Evolutionary conservation across 768 basidiomycete genomes (phyloP).

Genomic region (Strobilomyces dryophilus): DNA sequence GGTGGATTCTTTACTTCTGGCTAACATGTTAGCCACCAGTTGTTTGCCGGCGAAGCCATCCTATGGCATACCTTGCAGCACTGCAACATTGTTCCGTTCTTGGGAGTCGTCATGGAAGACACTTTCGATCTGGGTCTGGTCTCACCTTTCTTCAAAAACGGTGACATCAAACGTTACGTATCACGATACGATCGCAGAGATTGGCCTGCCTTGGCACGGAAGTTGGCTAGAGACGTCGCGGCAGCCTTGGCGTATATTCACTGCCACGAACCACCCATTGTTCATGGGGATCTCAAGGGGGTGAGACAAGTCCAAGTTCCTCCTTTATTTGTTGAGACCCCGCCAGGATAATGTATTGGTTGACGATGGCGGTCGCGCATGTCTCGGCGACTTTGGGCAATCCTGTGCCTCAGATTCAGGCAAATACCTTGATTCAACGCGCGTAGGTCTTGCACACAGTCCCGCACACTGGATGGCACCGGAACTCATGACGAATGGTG

Average conservation of each 20-base stretch:
- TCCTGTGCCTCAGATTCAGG: conserved; percentile 23
- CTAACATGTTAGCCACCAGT: conserved; percentile 8
- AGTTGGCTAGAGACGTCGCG: conserved; percentile 15
- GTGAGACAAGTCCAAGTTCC: conserved; percentile 14
- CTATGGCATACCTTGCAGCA: conserved; percentile 25
- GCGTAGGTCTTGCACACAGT: conserved; percentile 11
- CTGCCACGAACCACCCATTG: conserved; percentile 23
- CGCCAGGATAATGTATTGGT: conserved; percentile 25
- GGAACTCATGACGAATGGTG: conserved; percentile 14
- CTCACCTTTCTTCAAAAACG: conserved; percentile 20
- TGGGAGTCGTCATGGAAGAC: conserved; percentile 13
- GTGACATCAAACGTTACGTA: conserved; percentile 15
- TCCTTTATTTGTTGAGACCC: background rate
- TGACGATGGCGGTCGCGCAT: conserved; percentile 8
- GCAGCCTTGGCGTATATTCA: conserved; percentile 25
- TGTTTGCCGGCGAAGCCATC: conserved; percentile 26
- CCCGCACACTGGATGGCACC: conserved; percentile 27
- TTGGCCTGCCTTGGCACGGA: conserved; percentile 5
- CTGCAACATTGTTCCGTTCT: conserved; percentile 25
- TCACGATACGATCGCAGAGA: background rate
- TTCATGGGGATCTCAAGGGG: conserved; percentile 41
- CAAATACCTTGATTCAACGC: conserved; percentile 20
- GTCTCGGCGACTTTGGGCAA: conserved; percentile 28
- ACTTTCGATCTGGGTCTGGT: conserved; percentile 17
- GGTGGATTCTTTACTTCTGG: background rate